Evolutionary conservation across 306 rosid species (phyloP).

Genomic region (Prinsepia uniflora): DNA sequence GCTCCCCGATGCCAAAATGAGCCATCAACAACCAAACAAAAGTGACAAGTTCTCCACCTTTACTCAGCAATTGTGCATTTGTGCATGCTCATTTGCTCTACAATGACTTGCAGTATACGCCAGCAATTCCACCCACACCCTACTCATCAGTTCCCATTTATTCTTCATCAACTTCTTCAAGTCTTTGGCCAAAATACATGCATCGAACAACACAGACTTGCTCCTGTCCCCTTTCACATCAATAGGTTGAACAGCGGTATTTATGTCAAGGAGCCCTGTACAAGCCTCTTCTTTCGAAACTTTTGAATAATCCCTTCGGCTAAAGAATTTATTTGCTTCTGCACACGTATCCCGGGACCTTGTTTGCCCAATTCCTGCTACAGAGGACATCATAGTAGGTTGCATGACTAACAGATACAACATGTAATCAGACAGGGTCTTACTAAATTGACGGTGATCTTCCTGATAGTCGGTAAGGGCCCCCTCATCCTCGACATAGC

Average conservation of each 20-base stretch:
- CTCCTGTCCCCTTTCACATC: slow-evolving; percentile 9
- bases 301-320: not conserved
- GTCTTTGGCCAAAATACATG: slow-evolving; percentile 8
- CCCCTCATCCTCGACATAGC: not conserved
- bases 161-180: not conserved
- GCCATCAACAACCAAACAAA: not conserved
- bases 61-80: not conserved
- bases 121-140: slow-evolving; percentile 16
- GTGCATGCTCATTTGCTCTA: not conserved
- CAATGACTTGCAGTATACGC: slow-evolving; percentile 21
- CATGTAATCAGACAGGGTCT: slow-evolving; percentile 37
- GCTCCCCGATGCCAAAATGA: slow-evolving; percentile 10
- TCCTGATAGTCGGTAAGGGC: not conserved
- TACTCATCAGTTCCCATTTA: not conserved
- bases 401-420: slow-evolving; percentile 35
- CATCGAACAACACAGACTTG: slow-evolving; percentile 16
- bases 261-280: not conserved
- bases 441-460: not conserved
- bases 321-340: slow-evolving; percentile 27
- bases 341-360: slow-evolving; percentile 23
- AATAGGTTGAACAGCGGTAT: not conserved
- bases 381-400: slow-evolving; percentile 29
- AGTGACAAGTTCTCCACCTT: slow-evolving; percentile 18
- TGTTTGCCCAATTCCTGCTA: slow-evolving; percentile 26
- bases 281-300: not conserved